A percentile compares a stretch with the other conserved stretches of the same genome.
phyloP scores from a whole-genome alignment of 352 stramenopile species.

The Phytophthora parvispora region DNA sequence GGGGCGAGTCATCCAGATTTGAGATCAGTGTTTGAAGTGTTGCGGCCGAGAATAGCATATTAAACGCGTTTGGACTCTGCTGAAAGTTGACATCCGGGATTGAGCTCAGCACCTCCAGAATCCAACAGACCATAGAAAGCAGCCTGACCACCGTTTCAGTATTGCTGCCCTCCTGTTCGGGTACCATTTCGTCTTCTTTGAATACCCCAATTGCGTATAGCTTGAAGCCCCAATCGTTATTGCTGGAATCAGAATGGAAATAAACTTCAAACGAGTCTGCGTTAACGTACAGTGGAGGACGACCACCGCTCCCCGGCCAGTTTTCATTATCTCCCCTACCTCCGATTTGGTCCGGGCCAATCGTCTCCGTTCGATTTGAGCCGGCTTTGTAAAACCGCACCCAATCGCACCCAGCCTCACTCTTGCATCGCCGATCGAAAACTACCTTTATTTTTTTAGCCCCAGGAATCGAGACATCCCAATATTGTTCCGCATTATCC shows the following conservation, averaged over 20 bases:
- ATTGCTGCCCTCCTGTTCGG: neutral
- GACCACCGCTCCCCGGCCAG: slow-evolving; percentile 78
- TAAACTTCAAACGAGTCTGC: slow-evolving; percentile 79
- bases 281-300: slow-evolving; percentile 78
- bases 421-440: slow-evolving; percentile 81
- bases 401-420: slow-evolving; percentile 73
- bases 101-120: slow-evolving; percentile 39
- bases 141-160: slow-evolving; percentile 31
- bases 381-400: slow-evolving; percentile 77
- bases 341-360: slow-evolving; percentile 69
- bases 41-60: slow-evolving; percentile 40
- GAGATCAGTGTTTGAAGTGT: slow-evolving; percentile 47
- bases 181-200: slow-evolving; percentile 32
- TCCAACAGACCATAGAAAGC: slow-evolving; percentile 49
- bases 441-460: slow-evolving; percentile 71
- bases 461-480: slow-evolving; percentile 73
- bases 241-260: slow-evolving; percentile 84
- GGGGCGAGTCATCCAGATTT: slow-evolving; percentile 46
- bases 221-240: slow-evolving; percentile 94
- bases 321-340: slow-evolving; percentile 78
- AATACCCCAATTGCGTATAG: slow-evolving; percentile 82
- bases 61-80: slow-evolving; percentile 18
- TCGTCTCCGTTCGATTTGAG: slow-evolving; percentile 50
- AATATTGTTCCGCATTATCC: slow-evolving; percentile 77
- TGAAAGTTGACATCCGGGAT: slow-evolving; percentile 23